Conservation (phyloP, 257 asterid species). For the Solanum commersonii region DNA sequence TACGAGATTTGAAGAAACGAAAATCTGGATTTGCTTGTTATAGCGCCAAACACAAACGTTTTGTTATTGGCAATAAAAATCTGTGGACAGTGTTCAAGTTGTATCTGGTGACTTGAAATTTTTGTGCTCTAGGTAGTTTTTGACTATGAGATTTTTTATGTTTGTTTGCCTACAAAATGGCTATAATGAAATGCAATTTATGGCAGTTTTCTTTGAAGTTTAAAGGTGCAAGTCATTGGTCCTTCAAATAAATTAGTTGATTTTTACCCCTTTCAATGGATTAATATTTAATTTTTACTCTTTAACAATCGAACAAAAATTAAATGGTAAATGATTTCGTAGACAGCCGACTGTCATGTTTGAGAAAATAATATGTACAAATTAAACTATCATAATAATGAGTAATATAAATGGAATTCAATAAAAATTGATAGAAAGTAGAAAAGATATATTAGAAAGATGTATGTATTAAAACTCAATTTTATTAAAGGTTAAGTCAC, state of each 20-base stretch:
- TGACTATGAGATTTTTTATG: neutral
- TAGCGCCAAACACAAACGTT: neutral
- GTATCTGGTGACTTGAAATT: neutral
- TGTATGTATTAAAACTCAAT: too few relatives aligned
- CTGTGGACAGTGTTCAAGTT: neutral
- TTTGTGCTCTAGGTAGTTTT: neutral
- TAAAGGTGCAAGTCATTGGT: neutral
- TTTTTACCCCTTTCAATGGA: too few relatives aligned
- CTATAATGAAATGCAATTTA: neutral
- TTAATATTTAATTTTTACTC: too few relatives aligned
- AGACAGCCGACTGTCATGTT: too few relatives aligned
- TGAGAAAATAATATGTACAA: too few relatives aligned
- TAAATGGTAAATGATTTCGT: too few relatives aligned
- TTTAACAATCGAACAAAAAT: too few relatives aligned
- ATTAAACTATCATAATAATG: too few relatives aligned
- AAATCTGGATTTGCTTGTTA: neutral
- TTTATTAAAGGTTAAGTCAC: too few relatives aligned
- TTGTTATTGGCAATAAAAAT: neutral
- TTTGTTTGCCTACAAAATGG: neutral
- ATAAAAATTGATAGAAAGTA: too few relatives aligned
- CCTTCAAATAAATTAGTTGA: neutral
- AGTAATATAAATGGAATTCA: too few relatives aligned
- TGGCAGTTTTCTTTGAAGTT: neutral
- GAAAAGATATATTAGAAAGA: too few relatives aligned
- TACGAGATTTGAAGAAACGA: neutral